Conservation (phyloP, 2,329 filamentous ascomycete genomes). For the Chrysosporium keratinophilum region DNA sequence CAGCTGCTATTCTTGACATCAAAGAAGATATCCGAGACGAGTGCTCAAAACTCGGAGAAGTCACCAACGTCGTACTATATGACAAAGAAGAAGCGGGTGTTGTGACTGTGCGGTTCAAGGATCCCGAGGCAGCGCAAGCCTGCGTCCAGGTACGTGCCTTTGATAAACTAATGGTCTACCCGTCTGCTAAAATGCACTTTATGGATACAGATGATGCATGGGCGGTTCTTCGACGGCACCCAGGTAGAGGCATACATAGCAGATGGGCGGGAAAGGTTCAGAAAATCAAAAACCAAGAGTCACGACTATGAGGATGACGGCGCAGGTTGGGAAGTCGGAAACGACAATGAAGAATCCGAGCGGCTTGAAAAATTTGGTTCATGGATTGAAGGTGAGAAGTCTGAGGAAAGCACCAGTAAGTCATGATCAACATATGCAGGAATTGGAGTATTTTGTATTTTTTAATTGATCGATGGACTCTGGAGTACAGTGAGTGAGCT, state of each 20-base stretch:
- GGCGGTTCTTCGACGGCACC: conserved; percentile 65
- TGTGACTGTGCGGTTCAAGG: conserved; percentile 71
- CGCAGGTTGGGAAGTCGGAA: conserved; percentile 32
- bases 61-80: conserved; percentile 85
- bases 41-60: conserved; percentile 71
- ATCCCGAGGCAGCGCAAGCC: conserved; percentile 57
- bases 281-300: conserved; percentile 48
- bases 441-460: background rate
- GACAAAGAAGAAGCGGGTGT: conserved; percentile 78
- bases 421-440: background rate
- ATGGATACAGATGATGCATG: conserved; percentile 54
- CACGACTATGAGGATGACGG: conserved; percentile 37
- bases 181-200: background rate
- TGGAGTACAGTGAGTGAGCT: background rate
- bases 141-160: conserved; percentile 48
- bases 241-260: conserved; percentile 61
- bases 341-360: conserved; percentile 33
- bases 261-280: conserved; percentile 61
- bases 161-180: background rate
- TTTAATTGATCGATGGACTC: background rate
- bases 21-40: conserved; percentile 90
- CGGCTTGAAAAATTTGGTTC: conserved; percentile 42
- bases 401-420: background rate
- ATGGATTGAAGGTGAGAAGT: conserved; percentile 28
- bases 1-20: conserved; percentile 73